Base-by-base conservation (phyloP, 352 stramenopile genomes). In the Pythium oligandrum region DNA sequence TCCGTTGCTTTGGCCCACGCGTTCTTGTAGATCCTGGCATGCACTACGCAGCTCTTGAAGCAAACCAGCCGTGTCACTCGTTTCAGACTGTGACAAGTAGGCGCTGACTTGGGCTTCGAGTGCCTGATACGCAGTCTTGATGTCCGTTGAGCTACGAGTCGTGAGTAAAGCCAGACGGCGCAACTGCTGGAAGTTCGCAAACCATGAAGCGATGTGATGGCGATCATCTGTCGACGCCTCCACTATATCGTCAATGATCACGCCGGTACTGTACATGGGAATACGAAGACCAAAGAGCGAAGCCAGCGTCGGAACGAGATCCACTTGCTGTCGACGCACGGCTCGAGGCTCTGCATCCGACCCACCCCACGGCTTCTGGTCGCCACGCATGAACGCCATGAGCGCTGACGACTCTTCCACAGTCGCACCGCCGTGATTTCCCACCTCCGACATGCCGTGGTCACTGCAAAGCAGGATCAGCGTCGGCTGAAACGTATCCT, bases 371-470 rank as follows among this genome's bases (percentile, higher is more conserved):
- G 74, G 63, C 1, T 58, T 51, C 43, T 66, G 48, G 37, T 86
- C 70, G 11, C 75, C 73, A 31, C 66, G 68, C 31, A 91, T 58
- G 56, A 96, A 95, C 55, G 91, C 67, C 48, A 95, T 58, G 6
- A 96, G 56, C 2, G 86, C 85, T 1, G 83, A 94, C 0, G 85
- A 85, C 45, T 96, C 86, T 51, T 94, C 85, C 1, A 93, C 51
- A 0, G 85, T 93, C 3, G 86, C 83, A 11, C 86, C 86, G 4
- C 86, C 86, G 48, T 96, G 86, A 40, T 95, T 96, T 4, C 86
- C 86, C 30, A 86, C 74, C 55, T 96, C 85, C 5, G 86, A 93
- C 86, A 96, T 96, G 26, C 84, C 86, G 53, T 96, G 86, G 57
- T 96, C 86, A 36, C 84, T 95, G 53, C 86, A 92, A 11, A 96